Conservation (phyloP, 805 yeast species). For the Myxozyma melibiosi region DNA sequence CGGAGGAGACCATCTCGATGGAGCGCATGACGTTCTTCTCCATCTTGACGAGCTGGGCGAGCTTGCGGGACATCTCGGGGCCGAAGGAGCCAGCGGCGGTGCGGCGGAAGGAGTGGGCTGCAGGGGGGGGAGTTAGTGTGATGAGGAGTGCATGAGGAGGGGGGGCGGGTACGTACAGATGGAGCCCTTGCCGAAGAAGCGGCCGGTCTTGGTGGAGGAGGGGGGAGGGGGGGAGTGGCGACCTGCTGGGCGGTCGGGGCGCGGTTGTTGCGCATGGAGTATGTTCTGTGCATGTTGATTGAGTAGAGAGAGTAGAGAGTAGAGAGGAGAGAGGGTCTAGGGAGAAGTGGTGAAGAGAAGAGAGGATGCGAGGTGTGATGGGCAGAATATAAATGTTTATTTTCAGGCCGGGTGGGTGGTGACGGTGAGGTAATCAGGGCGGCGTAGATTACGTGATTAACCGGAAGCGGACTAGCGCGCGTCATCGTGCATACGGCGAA, state of each 20-base stretch:
- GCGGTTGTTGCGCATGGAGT: slow-evolving; percentile 89
- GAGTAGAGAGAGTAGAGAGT: neutral
- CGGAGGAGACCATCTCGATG: slow-evolving; percentile 87
- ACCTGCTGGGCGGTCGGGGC: slow-evolving; percentile 98
- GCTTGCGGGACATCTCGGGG: slow-evolving; percentile 90
- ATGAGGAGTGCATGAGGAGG: neutral
- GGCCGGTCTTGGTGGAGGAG: slow-evolving; percentile 77
- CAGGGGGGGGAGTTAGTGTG: neutral
- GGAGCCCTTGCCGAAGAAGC: slow-evolving; percentile 69
- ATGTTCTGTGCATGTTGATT: slow-evolving; percentile 87
- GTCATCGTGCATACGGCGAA: slow-evolving; percentile 16
- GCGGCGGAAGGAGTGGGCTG: slow-evolving; percentile 36
- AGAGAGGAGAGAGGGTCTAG: neutral
- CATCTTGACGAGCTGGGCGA: slow-evolving; percentile 89
- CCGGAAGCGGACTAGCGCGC: slow-evolving; percentile 10
- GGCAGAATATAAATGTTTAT: slow-evolving; percentile 1
- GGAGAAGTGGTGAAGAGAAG: neutral
- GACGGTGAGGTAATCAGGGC: neutral
- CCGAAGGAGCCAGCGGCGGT: slow-evolving; percentile 75
- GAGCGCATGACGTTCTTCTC: slow-evolving; percentile 96
- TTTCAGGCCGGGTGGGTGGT: neutral
- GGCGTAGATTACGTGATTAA: neutral
- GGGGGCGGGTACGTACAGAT: slow-evolving; percentile 10
- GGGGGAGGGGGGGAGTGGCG: slow-evolving; percentile 94
- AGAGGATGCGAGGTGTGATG: neutral